Evolutionary conservation across 257 asterid genomes (phyloP).

Genomic region (Petunia secreta): DNA sequence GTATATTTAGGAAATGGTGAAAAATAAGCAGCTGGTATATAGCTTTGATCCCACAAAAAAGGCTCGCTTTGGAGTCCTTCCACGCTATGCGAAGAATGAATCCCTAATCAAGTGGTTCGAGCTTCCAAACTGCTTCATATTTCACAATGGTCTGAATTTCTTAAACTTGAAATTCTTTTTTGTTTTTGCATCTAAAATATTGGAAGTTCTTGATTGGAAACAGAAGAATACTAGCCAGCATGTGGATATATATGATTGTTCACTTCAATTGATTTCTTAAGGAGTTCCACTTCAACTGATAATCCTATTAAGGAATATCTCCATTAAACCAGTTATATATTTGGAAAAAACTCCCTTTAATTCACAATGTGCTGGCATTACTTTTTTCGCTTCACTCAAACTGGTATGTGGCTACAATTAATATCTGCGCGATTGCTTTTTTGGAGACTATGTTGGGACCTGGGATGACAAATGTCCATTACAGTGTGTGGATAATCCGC

Average conservation of each 20-base stretch:
- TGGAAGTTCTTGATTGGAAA: neutral
- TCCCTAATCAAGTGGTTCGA: conserved; percentile 88
- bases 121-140: conserved; percentile 97
- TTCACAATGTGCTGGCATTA: neutral
- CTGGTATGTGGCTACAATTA: neutral
- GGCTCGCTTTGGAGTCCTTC: conserved; percentile 96
- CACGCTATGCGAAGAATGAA: conserved; percentile 87
- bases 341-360: neutral
- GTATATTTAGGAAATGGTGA: conserved; percentile 86
- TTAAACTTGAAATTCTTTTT: conserved; percentile 27
- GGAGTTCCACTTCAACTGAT: no score
- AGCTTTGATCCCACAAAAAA: conserved; percentile 77
- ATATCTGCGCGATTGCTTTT: neutral
- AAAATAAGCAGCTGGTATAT: conserved; percentile 66
- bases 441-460: neutral
- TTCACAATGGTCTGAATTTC: conserved; percentile 74
- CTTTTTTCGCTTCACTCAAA: neutral
- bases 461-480: neutral
- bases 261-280: neutral
- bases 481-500: neutral
- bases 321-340: neutral
- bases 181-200: neutral
- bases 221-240: neutral
- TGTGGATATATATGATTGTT: neutral
- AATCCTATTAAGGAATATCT: neutral